Conservation (phyloP, 768 basidiomycete species). For the Dentipellis sp. region DNA sequence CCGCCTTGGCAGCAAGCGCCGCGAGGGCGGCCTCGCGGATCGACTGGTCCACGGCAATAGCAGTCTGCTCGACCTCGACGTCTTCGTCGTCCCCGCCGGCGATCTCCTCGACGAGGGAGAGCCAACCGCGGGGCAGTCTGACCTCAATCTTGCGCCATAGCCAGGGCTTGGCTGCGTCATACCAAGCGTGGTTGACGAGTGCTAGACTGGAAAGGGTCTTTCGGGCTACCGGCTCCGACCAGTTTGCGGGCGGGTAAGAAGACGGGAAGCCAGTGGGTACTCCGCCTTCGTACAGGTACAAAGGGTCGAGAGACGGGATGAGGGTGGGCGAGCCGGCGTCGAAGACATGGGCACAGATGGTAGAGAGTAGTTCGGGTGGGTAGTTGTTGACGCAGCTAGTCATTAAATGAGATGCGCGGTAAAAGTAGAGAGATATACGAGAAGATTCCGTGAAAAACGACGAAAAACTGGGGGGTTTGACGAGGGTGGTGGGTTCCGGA, state of each 20-base stretch:
- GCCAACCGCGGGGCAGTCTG: constrained; percentile 76
- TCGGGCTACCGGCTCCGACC: constrained; percentile 59
- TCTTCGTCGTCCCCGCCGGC: constrained; percentile 60
- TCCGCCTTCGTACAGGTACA: constrained; percentile 31
- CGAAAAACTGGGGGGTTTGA: neutral
- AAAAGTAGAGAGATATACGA: neutral
- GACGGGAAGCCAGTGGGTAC: constrained; percentile 60
- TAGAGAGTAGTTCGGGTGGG: constrained; percentile 63
- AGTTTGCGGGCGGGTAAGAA: constrained; percentile 60
- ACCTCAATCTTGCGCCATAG: constrained; percentile 81
- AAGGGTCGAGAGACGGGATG: constrained; percentile 60
- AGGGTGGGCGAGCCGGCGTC: constrained; percentile 48
- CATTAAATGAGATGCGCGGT: neutral
- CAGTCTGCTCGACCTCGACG: constrained; percentile 40
- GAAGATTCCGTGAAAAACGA: neutral
- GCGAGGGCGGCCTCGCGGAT: constrained; percentile 59
- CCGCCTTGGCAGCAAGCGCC: constrained; percentile 37
- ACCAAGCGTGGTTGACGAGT: constrained; percentile 71
- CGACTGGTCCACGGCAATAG: constrained; percentile 53
- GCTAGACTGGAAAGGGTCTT: constrained; percentile 62
- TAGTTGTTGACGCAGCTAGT: constrained; percentile 21
- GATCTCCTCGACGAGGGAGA: constrained; percentile 72
- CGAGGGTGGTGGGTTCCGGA: neutral
- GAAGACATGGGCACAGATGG: constrained; percentile 68
- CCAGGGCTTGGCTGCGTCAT: constrained; percentile 80